Evolutionary conservation across 2,329 filamentous ascomycete species (phyloP).

Genomic region (Dactylonectria estremocensis): DNA sequence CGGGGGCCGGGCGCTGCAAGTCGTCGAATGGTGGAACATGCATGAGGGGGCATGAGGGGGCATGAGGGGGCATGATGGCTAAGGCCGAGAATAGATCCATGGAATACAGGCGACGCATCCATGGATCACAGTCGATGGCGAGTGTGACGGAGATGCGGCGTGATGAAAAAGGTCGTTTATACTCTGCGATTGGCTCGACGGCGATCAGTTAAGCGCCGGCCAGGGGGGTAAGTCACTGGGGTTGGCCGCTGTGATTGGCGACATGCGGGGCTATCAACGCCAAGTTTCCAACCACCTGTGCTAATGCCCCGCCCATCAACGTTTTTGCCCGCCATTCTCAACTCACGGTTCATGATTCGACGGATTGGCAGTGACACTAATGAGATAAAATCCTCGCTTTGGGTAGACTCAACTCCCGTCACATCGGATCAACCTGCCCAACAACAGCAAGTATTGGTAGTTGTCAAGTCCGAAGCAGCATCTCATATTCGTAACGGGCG

Average conservation of each 20-base stretch:
- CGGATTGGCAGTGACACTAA: conserved; percentile 12
- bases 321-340: conserved; percentile 6
- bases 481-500: background rate
- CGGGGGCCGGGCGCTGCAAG: conserved; percentile 26
- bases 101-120: conserved; percentile 24
- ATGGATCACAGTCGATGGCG: conserved; percentile 44
- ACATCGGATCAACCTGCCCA: background rate
- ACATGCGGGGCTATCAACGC: conserved; percentile 11
- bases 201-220: conserved; percentile 58
- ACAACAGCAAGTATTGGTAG: background rate
- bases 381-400: conserved; percentile 5
- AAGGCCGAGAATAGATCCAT: conserved; percentile 55
- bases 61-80: conserved; percentile 30
- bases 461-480: too few relatives aligned
- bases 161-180: conserved; percentile 32
- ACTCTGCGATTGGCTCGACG: conserved; percentile 59
- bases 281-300: conserved; percentile 23
- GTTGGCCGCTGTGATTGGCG: conserved; percentile 43
- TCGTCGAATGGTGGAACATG: conserved; percentile 54
- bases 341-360: background rate
- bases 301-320: conserved; percentile 15
- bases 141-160: conserved; percentile 48
- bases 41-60: conserved; percentile 55
- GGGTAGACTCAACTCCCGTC: background rate
- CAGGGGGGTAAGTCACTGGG: conserved; percentile 14